Conservation (phyloP, 2,329 filamentous ascomycete species). For the Lasiodiplodia sp. region DNA sequence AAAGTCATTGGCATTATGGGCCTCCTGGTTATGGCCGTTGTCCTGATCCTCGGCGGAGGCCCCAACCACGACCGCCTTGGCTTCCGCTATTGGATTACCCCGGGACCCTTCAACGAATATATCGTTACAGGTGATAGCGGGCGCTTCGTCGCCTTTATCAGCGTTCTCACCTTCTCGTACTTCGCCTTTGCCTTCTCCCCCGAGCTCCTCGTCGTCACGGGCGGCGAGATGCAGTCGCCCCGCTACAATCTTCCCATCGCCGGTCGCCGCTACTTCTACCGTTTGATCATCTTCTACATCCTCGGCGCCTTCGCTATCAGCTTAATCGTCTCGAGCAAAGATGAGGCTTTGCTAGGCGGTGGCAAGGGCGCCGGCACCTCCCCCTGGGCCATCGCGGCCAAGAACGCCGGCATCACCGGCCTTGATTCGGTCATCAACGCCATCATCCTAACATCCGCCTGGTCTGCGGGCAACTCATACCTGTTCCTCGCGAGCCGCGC, state of each 20-base stretch:
- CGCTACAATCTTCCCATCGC: constrained; percentile 60
- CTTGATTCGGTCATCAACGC: constrained; percentile 67
- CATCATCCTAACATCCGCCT: constrained; percentile 60
- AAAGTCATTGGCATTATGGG: constrained; percentile 57
- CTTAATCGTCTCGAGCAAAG: constrained; percentile 62
- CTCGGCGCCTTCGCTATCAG: constrained; percentile 61
- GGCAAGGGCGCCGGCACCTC: constrained; percentile 61
- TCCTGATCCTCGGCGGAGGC: constrained; percentile 56
- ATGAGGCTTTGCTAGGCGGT: constrained; percentile 47
- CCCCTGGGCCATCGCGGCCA: constrained; percentile 70
- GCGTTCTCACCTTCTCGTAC: constrained; percentile 53
- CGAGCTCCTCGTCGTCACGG: constrained; percentile 58
- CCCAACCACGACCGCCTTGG: constrained; percentile 51
- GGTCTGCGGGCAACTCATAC: constrained; percentile 63
- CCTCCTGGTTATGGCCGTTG: constrained; percentile 55
- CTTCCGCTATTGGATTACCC: constrained; percentile 52
- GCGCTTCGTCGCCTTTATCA: constrained; percentile 41
- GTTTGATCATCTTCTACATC: constrained; percentile 61
- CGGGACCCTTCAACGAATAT: constrained; percentile 43
- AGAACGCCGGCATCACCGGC: constrained; percentile 59
- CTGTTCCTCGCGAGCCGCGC: constrained; percentile 62
- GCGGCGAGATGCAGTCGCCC: constrained; percentile 55
- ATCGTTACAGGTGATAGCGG: constrained; percentile 38
- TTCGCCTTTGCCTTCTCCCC: constrained; percentile 45
- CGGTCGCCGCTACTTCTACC: constrained; percentile 60